A percentile compares a stretch with the other conserved stretches of the same genome.
phyloP scores from a whole-genome alignment of 202 grass and related monocot genomes.

The Bolboschoenoplectus hybrid region DNA sequence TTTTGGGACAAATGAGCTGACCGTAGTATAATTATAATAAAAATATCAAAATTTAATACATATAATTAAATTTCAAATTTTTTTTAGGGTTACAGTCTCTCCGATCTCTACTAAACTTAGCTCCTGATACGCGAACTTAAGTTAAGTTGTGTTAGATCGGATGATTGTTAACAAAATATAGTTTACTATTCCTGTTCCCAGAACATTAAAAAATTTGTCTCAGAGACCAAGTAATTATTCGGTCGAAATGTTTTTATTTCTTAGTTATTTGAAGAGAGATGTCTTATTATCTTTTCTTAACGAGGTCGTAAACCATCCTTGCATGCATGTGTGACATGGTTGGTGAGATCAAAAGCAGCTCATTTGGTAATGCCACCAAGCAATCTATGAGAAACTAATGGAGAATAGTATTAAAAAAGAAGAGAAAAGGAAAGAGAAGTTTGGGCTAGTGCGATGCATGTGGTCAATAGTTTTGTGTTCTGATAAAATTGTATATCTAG shows the following conservation, averaged over 20 bases:
- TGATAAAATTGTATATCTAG: background rate
- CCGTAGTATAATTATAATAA: no score
- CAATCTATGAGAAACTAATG: conserved; percentile 19
- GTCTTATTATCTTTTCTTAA: background rate
- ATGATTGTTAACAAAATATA: no score
- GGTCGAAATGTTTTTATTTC: background rate
- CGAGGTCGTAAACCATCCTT: background rate
- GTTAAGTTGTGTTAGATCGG: no score
- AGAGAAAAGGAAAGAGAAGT: background rate
- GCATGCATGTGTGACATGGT: conserved; percentile 14
- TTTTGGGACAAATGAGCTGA: no score
- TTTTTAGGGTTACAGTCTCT: no score
- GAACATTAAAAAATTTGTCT: no score
- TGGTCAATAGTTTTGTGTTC: background rate
- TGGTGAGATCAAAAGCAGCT: conserved; percentile 24
- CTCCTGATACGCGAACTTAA: no score
- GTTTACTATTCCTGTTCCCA: no score
- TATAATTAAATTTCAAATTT: no score
- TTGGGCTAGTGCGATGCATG: background rate
- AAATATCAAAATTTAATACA: no score
- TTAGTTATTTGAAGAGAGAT: background rate
- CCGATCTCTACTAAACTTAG: no score
- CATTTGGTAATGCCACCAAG: conserved; percentile 1
- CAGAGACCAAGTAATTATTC: no score
- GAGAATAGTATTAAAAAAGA: conserved; percentile 28